Base-by-base conservation (phyloP, 768 basidiomycete species). In the Lanmaoa pseudosensibilis region DNA sequence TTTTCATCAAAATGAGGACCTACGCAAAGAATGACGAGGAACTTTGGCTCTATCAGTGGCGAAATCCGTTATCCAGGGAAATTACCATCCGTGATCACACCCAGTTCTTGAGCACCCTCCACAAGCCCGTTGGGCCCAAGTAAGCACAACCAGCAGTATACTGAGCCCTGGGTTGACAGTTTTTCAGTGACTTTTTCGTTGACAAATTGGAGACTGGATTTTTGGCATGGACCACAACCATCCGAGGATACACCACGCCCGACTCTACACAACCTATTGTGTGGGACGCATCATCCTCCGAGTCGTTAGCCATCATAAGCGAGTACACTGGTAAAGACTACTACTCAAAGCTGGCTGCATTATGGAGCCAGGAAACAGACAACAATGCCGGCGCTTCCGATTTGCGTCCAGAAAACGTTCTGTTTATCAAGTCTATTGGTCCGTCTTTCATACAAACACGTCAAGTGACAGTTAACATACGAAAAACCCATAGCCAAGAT, bases 361-460 rank as follows among this genome's bases (percentile, higher is more conserved):
- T 91, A 11, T 94, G 91, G 85, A 79, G 86, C 32, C 92, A 95
- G 73, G 94, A 96, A 71, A 88, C 89, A 25, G 81, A 78, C 54
- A 83, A 80, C 69, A 79, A 73, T 48, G 68, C 78, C 27, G 73
- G 76, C 12, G 71, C 71, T 44, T 74, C 84, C 7, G 86, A 89
- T 49, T 64, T 90, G 39, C 79, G 90, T 52, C 66, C 76, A 5
- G 82, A 83, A 51, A 79, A 83, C 55, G 71, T 79, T 33, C 52
- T 68, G 8, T 80, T 79, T 61, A 72, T 82, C 55, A 83, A 81
- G 62, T 75, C 78, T 7, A 67, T 83, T 5, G 79, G 82, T 83
- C 10, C 36, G 57, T 59, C 64, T 71, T 23, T 46, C 33, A 25
- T 63, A 69, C 10, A 77, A 67, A 60, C 74, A 77, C 11, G 59